A percentile compares a stretch with the other conserved stretches of the same genome.
These are phyloP conservation scores for Fusarium hostae DNA, from an alignment of 2,329 filamentous ascomycete species.

Conservation along the genomic window DNA sequence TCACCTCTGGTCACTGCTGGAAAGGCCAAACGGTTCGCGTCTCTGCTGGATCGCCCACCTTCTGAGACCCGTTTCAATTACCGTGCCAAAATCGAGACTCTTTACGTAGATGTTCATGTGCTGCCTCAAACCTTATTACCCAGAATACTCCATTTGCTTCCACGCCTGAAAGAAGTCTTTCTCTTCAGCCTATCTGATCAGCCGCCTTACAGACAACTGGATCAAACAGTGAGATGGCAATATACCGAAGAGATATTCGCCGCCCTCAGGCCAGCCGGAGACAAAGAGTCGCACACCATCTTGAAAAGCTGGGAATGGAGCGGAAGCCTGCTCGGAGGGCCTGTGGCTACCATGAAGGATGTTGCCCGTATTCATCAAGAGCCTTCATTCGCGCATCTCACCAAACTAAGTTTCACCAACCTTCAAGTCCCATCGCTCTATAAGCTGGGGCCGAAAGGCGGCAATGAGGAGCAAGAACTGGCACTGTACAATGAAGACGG, in stretches of 20 bases:
- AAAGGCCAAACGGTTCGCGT: conserved; percentile 58
- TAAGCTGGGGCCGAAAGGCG: conserved; percentile 49
- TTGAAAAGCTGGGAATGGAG: conserved; percentile 72
- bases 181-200: conserved; percentile 77
- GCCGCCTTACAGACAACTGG: conserved; percentile 71
- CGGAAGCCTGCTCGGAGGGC: conserved; percentile 60
- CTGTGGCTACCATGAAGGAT: conserved; percentile 59
- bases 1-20: conserved; percentile 68
- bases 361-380: conserved; percentile 64
- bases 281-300: conserved; percentile 48
- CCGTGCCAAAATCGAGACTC: conserved; percentile 73
- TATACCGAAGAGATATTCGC: conserved; percentile 75
- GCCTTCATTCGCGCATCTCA: conserved; percentile 66
- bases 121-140: conserved; percentile 55
- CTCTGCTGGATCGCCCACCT: conserved; percentile 66
- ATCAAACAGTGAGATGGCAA: conserved; percentile 71
- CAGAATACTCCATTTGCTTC: conserved; percentile 71
- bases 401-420: conserved; percentile 70
- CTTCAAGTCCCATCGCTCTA: conserved; percentile 66
- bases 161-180: conserved; percentile 75
- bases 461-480: conserved; percentile 47
- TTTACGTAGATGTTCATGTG: conserved; percentile 78
- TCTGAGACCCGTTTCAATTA: conserved; percentile 69
- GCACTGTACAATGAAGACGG: conserved; percentile 54
- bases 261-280: conserved; percentile 62